These are phyloP conservation scores for Isatis lusitanica DNA, from an alignment of 441 rosid species.

Conservation along the genomic window DNA sequence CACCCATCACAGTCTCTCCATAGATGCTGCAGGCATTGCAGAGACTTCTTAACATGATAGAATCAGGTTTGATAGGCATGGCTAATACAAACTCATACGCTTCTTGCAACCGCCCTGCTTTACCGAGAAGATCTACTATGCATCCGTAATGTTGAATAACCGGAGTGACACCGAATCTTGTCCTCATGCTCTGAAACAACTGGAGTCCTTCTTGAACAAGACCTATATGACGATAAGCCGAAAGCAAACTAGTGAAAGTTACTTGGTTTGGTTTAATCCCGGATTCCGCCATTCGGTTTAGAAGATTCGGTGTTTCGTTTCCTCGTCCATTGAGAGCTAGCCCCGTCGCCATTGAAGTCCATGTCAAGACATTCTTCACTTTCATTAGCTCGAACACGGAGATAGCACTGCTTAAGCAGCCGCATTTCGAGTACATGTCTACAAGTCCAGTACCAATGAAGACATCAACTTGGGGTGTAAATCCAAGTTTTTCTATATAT, in stretches of 20 bases:
- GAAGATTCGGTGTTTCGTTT: conserved; percentile 37
- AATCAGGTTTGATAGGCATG: conserved; percentile 42
- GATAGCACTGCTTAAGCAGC: conserved; percentile 41
- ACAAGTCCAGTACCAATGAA: conserved; percentile 52
- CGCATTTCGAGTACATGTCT: conserved; percentile 57
- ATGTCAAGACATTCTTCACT: conserved; percentile 52
- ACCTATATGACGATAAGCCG: conserved; percentile 39
- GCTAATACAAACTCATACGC: conserved; percentile 43
- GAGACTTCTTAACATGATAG: conserved; percentile 50
- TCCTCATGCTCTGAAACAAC: conserved; percentile 40
- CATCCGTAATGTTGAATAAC: conserved; percentile 51
- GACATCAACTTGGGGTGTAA: conserved; percentile 42
- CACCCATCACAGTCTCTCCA: conserved; percentile 44
- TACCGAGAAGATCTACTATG: conserved; percentile 53
- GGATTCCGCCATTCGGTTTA: conserved; percentile 39
- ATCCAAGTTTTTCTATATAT: conserved; percentile 45
- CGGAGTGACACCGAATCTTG: conserved; percentile 40
- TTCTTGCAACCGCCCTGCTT: conserved; percentile 43
- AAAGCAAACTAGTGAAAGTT: conserved; percentile 52
- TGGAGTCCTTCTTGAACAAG: conserved; percentile 50
- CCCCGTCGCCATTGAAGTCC: conserved; percentile 56
- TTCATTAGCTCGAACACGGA: conserved; percentile 38
- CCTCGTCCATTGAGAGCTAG: conserved; percentile 53
- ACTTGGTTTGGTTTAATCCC: conserved; percentile 50
- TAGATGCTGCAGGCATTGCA: conserved; percentile 45